These are phyloP conservation scores for Ustilago xerochloae DNA, from an alignment of 1,284 basidiomycete genomes.

Conservation along the genomic window DNA sequence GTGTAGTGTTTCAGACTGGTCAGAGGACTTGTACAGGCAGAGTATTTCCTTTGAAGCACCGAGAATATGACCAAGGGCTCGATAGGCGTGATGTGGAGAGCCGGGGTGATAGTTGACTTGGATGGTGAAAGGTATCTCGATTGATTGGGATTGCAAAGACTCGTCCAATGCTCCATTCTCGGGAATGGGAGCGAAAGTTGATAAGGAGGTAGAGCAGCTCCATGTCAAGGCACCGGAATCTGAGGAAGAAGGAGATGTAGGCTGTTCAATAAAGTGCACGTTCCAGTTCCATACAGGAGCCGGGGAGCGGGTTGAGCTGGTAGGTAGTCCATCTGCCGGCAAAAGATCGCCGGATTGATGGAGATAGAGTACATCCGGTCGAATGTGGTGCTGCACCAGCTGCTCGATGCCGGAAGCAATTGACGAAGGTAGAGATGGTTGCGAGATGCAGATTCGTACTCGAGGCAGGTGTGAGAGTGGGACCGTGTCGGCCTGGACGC, in stretches of 20 bases:
- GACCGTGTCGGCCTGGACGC: constrained; percentile 13
- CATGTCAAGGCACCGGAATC: constrained; percentile 1
- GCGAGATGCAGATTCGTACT: constrained; percentile 27
- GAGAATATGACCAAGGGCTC: constrained; percentile 53
- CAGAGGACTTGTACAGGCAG: not conserved
- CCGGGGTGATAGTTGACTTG: constrained; percentile 12
- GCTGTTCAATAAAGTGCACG: constrained; percentile 17
- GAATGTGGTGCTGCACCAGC: constrained; percentile 29
- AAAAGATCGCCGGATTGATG: not conserved
- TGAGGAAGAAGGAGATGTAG: no score
- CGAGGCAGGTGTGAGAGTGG: constrained; percentile 18
- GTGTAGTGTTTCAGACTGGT: not conserved
- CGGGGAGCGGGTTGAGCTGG: not conserved
- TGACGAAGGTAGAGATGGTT: constrained; percentile 3
- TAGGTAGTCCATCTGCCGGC: constrained; percentile 3
- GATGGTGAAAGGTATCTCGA: constrained; percentile 14
- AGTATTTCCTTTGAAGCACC: constrained; percentile 30
- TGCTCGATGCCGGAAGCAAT: constrained; percentile 18
- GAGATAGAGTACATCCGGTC: constrained; percentile 16
- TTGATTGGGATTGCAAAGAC: not conserved
- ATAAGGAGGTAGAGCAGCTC: constrained; percentile 28
- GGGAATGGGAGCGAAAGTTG: constrained; percentile 19
- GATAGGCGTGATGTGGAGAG: constrained; percentile 44
- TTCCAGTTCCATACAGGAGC: constrained; percentile 40
- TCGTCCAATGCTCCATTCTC: not conserved